Evolutionary conservation across 2,329 filamentous ascomycete species (phyloP), one percentile per base, ranked within the genome.

Genomic region (Botrytis byssoidea): DNA sequence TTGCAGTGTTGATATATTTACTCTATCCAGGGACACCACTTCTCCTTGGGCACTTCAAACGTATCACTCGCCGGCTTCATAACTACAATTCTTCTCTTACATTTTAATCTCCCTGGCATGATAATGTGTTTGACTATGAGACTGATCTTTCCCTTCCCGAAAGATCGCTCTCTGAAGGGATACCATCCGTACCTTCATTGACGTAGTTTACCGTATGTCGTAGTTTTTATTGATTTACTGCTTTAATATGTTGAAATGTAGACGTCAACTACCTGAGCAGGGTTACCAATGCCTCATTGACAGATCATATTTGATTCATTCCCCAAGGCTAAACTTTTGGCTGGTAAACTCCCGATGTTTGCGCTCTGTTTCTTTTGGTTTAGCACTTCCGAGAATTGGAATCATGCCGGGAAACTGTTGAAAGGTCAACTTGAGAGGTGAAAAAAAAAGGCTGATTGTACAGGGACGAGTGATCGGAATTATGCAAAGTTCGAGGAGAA

Each of bases 31-130:
- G 16, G 3, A 2, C 25, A n/a, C 25, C 12, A n/a, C 22, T 55
- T 55, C 25, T 5, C 12, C 4, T 3, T 25, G 48, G 0, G 1
- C 0, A 0, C 25, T 55, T 14, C 25, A n/a, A 0, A 7, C 4
- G 5, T 14, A n/a, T 16, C 12, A n/a, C 48, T 16, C 5, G 2
- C 3, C 25, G 12, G 1, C 12, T n/a, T 7, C 16, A n/a, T 55
- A 5, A 5, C 12, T n/a, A 5, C 12, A 7, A 6, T 7, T 6
- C 20, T 1, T n/a, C 48, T n/a, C 12, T 2, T 3, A 6, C 5
- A 4, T 55, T 6, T n/a, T 2, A 16, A 55, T 7, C 16, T 55
- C 2, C 5, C 6, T 55, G 12, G 6, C 25, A n/a, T 55, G 25
- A n/a, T n/a, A 14, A 55, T 7, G 6, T 3, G 1, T n/a, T 3